A percentile compares a stretch with the other conserved stretches of the same genome.
phyloP scores from a whole-genome alignment of 148 eudicot species.

The Bassia scoparia region DNA sequence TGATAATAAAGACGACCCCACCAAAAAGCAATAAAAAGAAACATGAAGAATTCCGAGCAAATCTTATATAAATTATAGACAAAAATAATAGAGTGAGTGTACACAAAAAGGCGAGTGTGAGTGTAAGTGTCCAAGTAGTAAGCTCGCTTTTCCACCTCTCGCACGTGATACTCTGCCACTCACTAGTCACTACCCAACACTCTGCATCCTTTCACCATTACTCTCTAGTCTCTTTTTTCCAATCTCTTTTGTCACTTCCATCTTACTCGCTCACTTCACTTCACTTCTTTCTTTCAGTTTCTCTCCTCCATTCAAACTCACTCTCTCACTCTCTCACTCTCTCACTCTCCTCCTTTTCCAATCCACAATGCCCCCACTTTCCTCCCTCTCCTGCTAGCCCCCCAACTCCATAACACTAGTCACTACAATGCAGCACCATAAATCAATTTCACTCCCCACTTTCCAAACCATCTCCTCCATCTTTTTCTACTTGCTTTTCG shows the following conservation, averaged over 20 bases:
- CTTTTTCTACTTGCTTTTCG: too few relatives aligned
- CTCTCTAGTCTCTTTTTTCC: not conserved
- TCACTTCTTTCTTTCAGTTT: not conserved
- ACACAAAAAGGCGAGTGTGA: not conserved
- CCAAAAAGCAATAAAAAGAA: too few relatives aligned
- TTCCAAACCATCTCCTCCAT: too few relatives aligned
- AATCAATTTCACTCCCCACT: too few relatives aligned
- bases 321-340: not conserved
- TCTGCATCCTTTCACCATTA: not conserved
- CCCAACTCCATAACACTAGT: too few relatives aligned
- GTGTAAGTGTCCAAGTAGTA: not conserved
- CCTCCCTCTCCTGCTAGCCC: too few relatives aligned
- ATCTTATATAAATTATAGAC: not conserved
- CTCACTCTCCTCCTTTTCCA: too few relatives aligned
- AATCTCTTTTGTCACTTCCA: not conserved
- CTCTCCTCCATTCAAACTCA: not conserved
- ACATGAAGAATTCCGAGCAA: too few relatives aligned
- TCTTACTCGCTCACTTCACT: not conserved
- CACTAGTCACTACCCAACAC: not conserved
- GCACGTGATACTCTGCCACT: slow-evolving; percentile 30
- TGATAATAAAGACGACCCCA: too few relatives aligned
- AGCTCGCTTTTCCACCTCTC: slow-evolving; percentile 35
- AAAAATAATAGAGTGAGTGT: slow-evolving; percentile 1
- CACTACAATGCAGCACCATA: too few relatives aligned
- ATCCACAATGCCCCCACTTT: too few relatives aligned